phyloP scores from a whole-genome alignment of 768 basidiomycete genomes.

The Xerocomus potaroensis region DNA sequence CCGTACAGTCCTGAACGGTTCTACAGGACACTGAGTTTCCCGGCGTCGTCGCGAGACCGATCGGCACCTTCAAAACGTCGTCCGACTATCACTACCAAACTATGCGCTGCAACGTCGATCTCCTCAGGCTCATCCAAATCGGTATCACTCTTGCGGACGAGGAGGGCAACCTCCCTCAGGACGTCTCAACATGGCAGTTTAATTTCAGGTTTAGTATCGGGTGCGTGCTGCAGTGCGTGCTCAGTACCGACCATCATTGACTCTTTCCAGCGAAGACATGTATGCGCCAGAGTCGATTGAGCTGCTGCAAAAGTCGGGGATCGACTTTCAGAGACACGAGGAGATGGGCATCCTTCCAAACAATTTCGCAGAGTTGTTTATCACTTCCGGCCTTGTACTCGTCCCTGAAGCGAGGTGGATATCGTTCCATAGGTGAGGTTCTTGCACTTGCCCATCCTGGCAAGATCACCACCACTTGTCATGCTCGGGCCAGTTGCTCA shows the following conservation, averaged over 20 bases:
- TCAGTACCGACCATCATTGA: background rate
- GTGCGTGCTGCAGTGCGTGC: conserved; percentile 40
- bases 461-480: background rate
- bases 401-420: conserved; percentile 91
- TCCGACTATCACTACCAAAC: conserved; percentile 99
- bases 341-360: conserved; percentile 90
- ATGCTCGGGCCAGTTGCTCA: background rate
- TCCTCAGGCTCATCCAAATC: conserved; percentile 96
- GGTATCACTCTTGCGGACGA: conserved; percentile 94
- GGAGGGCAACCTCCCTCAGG: conserved; percentile 86
- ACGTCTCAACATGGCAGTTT: conserved; percentile 97
- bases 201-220: conserved; percentile 92
- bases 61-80: conserved; percentile 93
- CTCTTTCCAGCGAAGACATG: conserved; percentile 80
- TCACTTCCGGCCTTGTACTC: conserved; percentile 92
- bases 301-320: conserved; percentile 87
- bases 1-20: conserved; percentile 2
- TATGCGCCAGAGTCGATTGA: conserved; percentile 98
- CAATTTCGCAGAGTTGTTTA: conserved; percentile 95
- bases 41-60: conserved; percentile 95
- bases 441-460: background rate
- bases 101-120: conserved; percentile 98
- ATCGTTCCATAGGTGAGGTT: conserved; percentile 88
- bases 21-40: conserved; percentile 96
- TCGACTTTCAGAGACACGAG: conserved; percentile 92